Evolutionary conservation across 2,329 filamentous ascomycete species (phyloP).

Genomic region (Fusarium illudens): DNA sequence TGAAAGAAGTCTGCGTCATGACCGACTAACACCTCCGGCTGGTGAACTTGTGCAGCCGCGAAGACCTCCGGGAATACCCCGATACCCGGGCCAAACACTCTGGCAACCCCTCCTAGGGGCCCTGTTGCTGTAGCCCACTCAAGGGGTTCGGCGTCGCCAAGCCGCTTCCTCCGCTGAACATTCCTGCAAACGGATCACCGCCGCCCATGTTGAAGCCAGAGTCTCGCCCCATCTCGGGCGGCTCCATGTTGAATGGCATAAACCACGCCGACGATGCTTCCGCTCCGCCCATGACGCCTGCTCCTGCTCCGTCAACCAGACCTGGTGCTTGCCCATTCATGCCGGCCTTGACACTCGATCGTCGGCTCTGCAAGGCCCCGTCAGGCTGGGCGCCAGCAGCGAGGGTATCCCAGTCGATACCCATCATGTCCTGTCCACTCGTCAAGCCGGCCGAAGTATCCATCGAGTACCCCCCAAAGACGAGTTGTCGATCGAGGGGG

Average conservation of each 20-base stretch:
- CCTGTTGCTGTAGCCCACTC: constrained; percentile 45
- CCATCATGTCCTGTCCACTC: constrained; percentile 52
- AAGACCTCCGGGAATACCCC: constrained; percentile 17
- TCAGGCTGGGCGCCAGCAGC: constrained; percentile 44
- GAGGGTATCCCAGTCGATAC: constrained; percentile 56
- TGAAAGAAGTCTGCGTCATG: background rate
- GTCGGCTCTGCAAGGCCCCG: constrained; percentile 39
- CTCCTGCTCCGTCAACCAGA: constrained; percentile 29
- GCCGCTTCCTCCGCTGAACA: constrained; percentile 55
- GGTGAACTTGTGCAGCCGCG: constrained; percentile 9
- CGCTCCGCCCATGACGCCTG: constrained; percentile 43
- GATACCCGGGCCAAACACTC: constrained; percentile 17
- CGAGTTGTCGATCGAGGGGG: constrained; percentile 78
- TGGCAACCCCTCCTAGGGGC: constrained; percentile 38
- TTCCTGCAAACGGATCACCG: constrained; percentile 58
- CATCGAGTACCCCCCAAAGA: constrained; percentile 75
- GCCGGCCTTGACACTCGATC: constrained; percentile 42
- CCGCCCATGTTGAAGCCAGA: constrained; percentile 52
- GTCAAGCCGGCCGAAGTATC: constrained; percentile 52
- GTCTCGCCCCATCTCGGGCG: constrained; percentile 67
- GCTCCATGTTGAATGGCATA: constrained; percentile 90
- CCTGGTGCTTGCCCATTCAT: constrained; percentile 42
- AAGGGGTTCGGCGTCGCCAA: constrained; percentile 50
- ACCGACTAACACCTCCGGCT: constrained; percentile 5
- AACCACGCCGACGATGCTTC: constrained; percentile 81